Percentiles rank a stretch among this genome's conserved stretches.
Conservation (phyloP, 345 rosid species). For the Cardamine chenopodiifolia region DNA sequence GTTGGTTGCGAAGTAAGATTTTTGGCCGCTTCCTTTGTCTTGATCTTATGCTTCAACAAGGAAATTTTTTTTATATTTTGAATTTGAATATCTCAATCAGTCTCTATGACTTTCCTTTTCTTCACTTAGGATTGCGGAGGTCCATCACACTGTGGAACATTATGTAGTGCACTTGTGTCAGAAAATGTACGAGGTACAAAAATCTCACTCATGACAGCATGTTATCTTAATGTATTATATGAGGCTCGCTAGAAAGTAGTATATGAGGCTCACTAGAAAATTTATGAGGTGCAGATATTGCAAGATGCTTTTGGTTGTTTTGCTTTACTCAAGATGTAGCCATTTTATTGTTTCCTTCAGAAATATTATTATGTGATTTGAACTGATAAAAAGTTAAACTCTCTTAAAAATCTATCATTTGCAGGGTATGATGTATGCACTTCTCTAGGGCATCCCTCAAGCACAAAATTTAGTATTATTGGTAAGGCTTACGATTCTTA, state of each 20-base stretch:
- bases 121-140: slow-evolving; percentile 79
- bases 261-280: slow-evolving; percentile 3
- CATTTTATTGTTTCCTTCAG: not conserved
- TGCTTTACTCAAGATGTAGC: not conserved
- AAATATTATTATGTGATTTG: not conserved
- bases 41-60: slow-evolving; percentile 8
- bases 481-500: slow-evolving; percentile 52
- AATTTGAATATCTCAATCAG: slow-evolving; percentile 7
- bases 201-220: slow-evolving; percentile 5
- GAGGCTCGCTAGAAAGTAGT: not conserved
- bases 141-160: slow-evolving; percentile 74
- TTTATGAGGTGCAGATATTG: not conserved
- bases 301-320: slow-evolving; percentile 4
- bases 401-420: slow-evolving; percentile 33
- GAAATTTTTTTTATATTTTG: not conserved
- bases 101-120: slow-evolving; percentile 25
- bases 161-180: slow-evolving; percentile 77
- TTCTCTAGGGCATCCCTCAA: slow-evolving; percentile 63
- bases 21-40: slow-evolving; percentile 30
- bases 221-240: not conserved
- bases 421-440: slow-evolving; percentile 90
- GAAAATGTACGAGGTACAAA: slow-evolving; percentile 60
- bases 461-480: slow-evolving; percentile 51
- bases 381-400: not conserved
- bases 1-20: slow-evolving; percentile 70